Percentiles rank a stretch among this genome's conserved stretches.
Conservation (phyloP, 2,329 filamentous ascomycete species). For the Colletotrichum magnum region DNA sequence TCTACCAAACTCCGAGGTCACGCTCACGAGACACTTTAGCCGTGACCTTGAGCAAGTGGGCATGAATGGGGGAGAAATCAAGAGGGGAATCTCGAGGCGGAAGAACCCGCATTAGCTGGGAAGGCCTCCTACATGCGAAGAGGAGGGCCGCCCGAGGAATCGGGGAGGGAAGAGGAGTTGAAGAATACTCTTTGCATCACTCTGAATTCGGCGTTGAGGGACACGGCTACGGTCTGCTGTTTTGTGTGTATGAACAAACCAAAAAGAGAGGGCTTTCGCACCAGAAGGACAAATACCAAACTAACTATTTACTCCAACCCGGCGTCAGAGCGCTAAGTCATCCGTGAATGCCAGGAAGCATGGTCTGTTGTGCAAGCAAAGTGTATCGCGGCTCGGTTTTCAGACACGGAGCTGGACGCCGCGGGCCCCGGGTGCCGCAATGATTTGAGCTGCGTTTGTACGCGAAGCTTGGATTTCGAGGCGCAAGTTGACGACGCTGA, state of each 20-base stretch:
- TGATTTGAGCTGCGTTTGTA: no score
- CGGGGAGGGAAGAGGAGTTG: slow-evolving; percentile 23
- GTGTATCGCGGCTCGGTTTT: no score
- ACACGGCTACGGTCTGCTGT: slow-evolving; percentile 39
- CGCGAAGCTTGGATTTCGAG: no score
- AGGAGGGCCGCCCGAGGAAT: slow-evolving; percentile 12
- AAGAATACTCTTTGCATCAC: slow-evolving; percentile 40
- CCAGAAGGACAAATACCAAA: slow-evolving; percentile 34
- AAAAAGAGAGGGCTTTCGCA: slow-evolving; percentile 32
- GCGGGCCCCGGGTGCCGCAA: no score
- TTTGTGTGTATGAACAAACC: slow-evolving; percentile 37
- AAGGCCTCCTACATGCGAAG: not conserved
- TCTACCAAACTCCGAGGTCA: not conserved
- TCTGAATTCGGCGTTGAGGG: slow-evolving; percentile 40
- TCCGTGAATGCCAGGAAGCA: no score
- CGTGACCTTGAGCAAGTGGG: not conserved
- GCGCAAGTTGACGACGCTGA: no score
- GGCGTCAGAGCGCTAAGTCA: no score
- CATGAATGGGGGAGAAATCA: not conserved
- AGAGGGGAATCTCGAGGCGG: not conserved
- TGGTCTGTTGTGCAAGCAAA: no score
- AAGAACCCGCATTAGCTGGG: not conserved
- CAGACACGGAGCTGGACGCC: no score
- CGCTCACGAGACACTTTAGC: not conserved
- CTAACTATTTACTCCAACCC: slow-evolving; percentile 12